Evolutionary conservation across 371 early-diverging fungal genomes (phyloP).

Genomic region (Chytridiales sp.): DNA sequence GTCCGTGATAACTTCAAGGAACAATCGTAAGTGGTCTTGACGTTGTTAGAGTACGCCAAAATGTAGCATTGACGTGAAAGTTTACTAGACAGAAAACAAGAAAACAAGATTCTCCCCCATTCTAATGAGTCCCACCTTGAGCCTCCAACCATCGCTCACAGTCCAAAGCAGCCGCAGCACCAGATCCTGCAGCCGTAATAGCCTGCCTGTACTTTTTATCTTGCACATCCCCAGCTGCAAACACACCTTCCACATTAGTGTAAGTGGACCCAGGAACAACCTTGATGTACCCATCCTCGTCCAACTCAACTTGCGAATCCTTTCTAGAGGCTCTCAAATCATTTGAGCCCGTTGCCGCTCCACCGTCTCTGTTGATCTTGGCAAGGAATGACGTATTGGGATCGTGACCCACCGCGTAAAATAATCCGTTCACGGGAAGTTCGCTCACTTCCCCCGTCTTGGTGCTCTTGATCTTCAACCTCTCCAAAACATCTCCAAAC

Average conservation of each 20-base stretch:
- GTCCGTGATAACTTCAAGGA: no score
- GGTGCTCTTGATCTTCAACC: constrained; percentile 34
- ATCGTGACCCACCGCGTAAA: constrained; percentile 70
- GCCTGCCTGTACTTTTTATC: constrained; percentile 66
- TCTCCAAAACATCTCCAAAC: constrained; percentile 24
- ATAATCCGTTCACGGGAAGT: constrained; percentile 60
- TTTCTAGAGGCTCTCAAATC: not conserved
- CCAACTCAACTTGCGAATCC: constrained; percentile 41
- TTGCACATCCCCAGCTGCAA: constrained; percentile 72
- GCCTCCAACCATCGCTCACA: constrained; percentile 63
- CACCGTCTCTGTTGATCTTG: not conserved
- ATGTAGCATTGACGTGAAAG: no score
- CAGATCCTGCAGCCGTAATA: constrained; percentile 63
- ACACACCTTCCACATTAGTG: constrained; percentile 61
- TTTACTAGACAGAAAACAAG: no score
- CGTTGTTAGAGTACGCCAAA: no score
- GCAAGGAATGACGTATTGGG: constrained; percentile 49
- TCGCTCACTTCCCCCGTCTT: constrained; percentile 15
- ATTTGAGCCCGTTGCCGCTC: constrained; percentile 1
- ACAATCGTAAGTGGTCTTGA: no score
- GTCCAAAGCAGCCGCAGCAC: constrained; percentile 82
- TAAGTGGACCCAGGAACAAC: constrained; percentile 41
- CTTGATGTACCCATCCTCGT: constrained; percentile 56
- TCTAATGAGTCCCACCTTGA: constrained; percentile 8
- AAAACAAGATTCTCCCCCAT: no score